These are phyloP conservation scores for Saccharomyces hybrid DNA, from an alignment of 1,139 yeast species.

Conservation along the genomic window DNA sequence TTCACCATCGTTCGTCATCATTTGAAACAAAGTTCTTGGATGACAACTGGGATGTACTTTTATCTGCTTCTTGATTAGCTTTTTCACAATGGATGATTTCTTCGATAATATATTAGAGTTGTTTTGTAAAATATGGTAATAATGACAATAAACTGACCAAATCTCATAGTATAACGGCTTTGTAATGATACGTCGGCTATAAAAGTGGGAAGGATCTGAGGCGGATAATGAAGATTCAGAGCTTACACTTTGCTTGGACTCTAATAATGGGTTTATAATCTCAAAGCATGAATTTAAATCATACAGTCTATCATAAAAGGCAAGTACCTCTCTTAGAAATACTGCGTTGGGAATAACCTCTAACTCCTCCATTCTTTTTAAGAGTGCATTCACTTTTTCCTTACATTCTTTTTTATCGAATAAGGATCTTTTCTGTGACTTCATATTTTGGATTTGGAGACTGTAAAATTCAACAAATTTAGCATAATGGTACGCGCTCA, in stretches of 20 bases:
- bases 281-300: conserved; percentile 18
- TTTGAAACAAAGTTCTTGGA: conserved; percentile 14
- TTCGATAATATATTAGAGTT: not conserved
- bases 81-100: not conserved
- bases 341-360: conserved; percentile 14
- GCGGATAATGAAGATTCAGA: not conserved
- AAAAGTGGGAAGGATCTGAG: conserved; percentile 7
- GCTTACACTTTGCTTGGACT: conserved; percentile 4
- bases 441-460: conserved; percentile 4
- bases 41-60: conserved; percentile 1
- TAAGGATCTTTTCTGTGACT: conserved; percentile 1
- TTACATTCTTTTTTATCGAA: conserved; percentile 1
- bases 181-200: conserved; percentile 16
- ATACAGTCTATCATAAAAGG: conserved; percentile 14
- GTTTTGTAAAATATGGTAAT: conserved; percentile 11
- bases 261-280: conserved; percentile 18
- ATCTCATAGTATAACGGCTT: conserved; percentile 21
- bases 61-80: conserved; percentile 6
- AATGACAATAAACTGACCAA: conserved; percentile 24
- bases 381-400: conserved; percentile 8
- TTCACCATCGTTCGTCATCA: conserved; percentile 21
- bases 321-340: conserved; percentile 18
- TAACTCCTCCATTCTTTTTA: conserved; percentile 11
- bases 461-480: conserved; percentile 22
- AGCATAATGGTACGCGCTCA: conserved; percentile 27